phyloP scores from a whole-genome alignment of 2,329 filamentous ascomycete species.

The Dothidotthia symphoricarpi region DNA sequence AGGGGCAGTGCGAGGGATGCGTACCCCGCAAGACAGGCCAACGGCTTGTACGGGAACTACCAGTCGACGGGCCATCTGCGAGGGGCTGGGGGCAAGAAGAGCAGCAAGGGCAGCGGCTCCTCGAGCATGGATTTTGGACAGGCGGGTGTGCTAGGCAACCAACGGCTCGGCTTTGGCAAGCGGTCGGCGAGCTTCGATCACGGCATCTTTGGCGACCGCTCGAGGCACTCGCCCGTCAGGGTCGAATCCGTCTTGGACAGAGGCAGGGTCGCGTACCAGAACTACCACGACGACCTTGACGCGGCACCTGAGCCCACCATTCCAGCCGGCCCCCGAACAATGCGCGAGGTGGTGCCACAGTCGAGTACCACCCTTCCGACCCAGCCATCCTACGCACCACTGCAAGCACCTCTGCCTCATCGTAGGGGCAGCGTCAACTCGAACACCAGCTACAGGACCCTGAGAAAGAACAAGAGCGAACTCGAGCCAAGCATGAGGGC shows the following conservation, averaged over 20 bases:
- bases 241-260: constrained; percentile 49
- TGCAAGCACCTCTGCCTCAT: constrained; percentile 46
- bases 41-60: constrained; percentile 27
- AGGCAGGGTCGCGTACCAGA: constrained; percentile 44
- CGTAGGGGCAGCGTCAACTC: constrained; percentile 61
- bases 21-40: constrained; percentile 22
- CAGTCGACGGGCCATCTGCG: constrained; percentile 33
- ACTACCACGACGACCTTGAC: constrained; percentile 63
- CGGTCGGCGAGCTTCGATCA: constrained; percentile 75
- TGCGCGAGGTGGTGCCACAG: constrained; percentile 42
- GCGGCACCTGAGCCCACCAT: constrained; percentile 84
- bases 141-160: constrained; percentile 56
- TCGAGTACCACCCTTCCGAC: constrained; percentile 41
- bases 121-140: constrained; percentile 67
- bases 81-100: constrained; percentile 59
- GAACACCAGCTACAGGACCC: constrained; percentile 48
- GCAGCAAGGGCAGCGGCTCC: constrained; percentile 69
- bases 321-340: constrained; percentile 70
- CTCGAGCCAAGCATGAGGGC: constrained; percentile 45
- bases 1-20: constrained; percentile 39
- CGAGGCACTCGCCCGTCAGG: constrained; percentile 23
- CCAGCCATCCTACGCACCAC: constrained; percentile 41
- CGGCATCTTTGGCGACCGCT: constrained; percentile 21
- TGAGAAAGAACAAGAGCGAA: constrained; percentile 46
- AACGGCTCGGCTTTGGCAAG: constrained; percentile 56